phyloP scores from a whole-genome alignment of 1,284 basidiomycete species.

The Inonotus hispidus region DNA sequence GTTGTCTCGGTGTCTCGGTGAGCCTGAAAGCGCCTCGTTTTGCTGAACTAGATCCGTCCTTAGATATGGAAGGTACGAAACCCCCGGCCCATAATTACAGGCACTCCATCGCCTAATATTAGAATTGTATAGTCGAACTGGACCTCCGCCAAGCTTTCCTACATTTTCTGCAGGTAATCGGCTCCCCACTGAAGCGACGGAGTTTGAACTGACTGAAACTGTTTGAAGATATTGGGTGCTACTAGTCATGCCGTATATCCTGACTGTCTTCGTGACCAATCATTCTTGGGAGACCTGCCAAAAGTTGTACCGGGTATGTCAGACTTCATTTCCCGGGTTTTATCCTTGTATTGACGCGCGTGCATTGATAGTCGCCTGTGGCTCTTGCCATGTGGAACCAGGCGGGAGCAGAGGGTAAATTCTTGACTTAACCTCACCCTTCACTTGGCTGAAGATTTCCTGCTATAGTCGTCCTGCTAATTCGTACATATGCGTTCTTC shows the following conservation, averaged over 20 bases:
- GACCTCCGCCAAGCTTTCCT: conserved; percentile 75
- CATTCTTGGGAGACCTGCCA: conserved; percentile 56
- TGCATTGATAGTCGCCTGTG: conserved; percentile 55
- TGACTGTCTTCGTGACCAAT: conserved; percentile 65
- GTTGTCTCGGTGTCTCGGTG: conserved; percentile 23
- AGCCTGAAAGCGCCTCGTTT: conserved; percentile 16
- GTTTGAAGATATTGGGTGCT: conserved; percentile 69
- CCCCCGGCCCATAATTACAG: neutral
- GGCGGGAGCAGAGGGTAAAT: conserved; percentile 67
- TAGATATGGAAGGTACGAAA: conserved; percentile 57
- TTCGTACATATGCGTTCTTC: conserved; percentile 80
- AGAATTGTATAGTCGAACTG: conserved; percentile 45
- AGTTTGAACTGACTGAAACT: neutral
- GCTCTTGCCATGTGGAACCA: conserved; percentile 81
- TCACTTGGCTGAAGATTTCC: conserved; percentile 17
- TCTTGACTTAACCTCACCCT: conserved; percentile 22
- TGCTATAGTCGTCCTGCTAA: conserved; percentile 59
- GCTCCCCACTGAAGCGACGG: conserved; percentile 13
- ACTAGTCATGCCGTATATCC: conserved; percentile 64
- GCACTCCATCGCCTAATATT: neutral
- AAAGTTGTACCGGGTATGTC: conserved; percentile 56
- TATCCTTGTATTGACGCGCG: conserved; percentile 10
- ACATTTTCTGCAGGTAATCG: conserved; percentile 71
- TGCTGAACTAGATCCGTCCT: conserved; percentile 6
- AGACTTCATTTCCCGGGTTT: conserved; percentile 14